phyloP scores from a whole-genome alignment of 108 stramenopile species.

The Stephanodiscus minutulus region DNA sequence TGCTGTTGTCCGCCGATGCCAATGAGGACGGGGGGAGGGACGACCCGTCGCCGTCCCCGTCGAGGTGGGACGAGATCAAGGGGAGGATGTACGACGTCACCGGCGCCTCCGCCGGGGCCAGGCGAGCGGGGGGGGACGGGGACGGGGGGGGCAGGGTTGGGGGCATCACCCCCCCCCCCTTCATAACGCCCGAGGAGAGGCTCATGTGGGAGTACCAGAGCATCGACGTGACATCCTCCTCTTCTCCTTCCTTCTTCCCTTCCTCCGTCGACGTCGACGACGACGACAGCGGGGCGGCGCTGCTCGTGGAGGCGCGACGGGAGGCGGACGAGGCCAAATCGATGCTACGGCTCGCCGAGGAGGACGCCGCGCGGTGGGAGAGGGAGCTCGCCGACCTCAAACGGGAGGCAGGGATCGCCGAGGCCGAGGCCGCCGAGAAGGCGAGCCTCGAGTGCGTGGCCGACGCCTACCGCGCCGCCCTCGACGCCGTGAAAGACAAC shows the following conservation, averaged over 20 bases:
- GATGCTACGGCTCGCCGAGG: conserved; percentile 18
- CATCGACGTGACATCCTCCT: conserved; percentile 18
- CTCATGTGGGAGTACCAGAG: conserved; percentile 21
- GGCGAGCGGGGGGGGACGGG: background rate
- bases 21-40: too few relatives aligned
- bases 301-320: conserved; percentile 19
- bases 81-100: too few relatives aligned
- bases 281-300: background rate
- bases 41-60: too few relatives aligned
- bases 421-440: too few relatives aligned
- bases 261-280: background rate
- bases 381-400: conserved; percentile 20
- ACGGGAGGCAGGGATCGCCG: too few relatives aligned
- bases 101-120: too few relatives aligned
- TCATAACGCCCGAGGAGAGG: conserved; percentile 13
- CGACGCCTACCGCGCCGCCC: too few relatives aligned
- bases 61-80: too few relatives aligned
- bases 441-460: too few relatives aligned
- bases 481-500: too few relatives aligned
- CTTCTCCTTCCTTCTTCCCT: background rate
- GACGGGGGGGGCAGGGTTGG: background rate
- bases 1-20: too few relatives aligned
- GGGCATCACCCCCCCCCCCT: background rate
- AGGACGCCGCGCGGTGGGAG: conserved; percentile 20
- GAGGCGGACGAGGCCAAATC: conserved; percentile 29